These are phyloP conservation scores for Syzygium malaccense DNA, from an alignment of 441 rosid species.

Conservation along the genomic window DNA sequence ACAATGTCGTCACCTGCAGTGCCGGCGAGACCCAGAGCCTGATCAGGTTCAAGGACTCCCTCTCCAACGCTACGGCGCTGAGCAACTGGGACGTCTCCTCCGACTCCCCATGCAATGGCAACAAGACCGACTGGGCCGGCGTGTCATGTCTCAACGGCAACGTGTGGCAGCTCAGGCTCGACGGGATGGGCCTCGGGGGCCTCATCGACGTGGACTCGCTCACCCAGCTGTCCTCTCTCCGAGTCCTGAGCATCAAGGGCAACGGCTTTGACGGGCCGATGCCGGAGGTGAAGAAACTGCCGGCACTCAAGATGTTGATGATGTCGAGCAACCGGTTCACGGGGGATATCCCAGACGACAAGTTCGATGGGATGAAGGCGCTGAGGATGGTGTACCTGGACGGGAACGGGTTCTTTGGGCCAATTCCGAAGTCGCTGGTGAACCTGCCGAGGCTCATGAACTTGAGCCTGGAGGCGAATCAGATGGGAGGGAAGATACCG, in stretches of 20 bases:
- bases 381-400: constrained; percentile 45
- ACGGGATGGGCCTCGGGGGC: constrained; percentile 50
- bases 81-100: constrained; percentile 29
- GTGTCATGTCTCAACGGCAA: constrained; percentile 30
- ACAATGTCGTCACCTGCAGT: neutral
- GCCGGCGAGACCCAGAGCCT: neutral
- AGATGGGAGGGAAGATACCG: constrained; percentile 1
- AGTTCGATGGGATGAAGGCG: constrained; percentile 39
- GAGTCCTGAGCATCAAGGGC: constrained; percentile 48
- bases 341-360: constrained; percentile 30
- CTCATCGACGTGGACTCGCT: constrained; percentile 38
- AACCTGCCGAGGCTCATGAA: constrained; percentile 2
- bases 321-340: constrained; percentile 48
- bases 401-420: constrained; percentile 28
- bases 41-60: constrained; percentile 41
- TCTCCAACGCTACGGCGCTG: constrained; percentile 16
- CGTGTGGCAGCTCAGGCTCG: constrained; percentile 38
- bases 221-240: constrained; percentile 17
- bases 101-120: constrained; percentile 38
- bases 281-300: constrained; percentile 37
- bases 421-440: neutral
- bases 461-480: constrained; percentile 1
- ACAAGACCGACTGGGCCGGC: constrained; percentile 41
- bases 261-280: constrained; percentile 51
- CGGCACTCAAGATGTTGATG: constrained; percentile 30